phyloP scores from a whole-genome alignment of 371 early-diverging fungal genomes.

The Rhizomucor miehei region DNA sequence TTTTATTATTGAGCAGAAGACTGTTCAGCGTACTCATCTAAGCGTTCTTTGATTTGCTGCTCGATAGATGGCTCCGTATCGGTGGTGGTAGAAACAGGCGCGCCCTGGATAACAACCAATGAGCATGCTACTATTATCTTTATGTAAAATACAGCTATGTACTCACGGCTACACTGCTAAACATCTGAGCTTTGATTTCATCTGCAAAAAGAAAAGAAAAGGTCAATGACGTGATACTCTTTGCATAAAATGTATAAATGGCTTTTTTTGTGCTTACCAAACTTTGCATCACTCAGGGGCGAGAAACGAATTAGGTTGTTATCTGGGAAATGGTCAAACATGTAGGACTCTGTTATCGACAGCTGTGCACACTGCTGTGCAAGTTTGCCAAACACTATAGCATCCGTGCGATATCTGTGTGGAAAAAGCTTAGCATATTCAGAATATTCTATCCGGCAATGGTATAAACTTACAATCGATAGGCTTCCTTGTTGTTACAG shows the following conservation, averaged over 20 bases:
- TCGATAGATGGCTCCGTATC: no score
- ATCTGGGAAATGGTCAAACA: slow-evolving; percentile 62
- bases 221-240: background rate
- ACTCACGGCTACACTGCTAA: slow-evolving; percentile 17
- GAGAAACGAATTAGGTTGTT: slow-evolving; percentile 61
- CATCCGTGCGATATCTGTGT: slow-evolving; percentile 63
- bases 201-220: slow-evolving; percentile 18
- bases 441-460: no score
- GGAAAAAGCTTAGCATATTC: no score
- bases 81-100: no score
- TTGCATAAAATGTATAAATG: background rate
- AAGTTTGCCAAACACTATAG: slow-evolving; percentile 64
- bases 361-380: slow-evolving; percentile 81
- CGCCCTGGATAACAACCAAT: no score
- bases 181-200: slow-evolving; percentile 47
- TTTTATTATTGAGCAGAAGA: no score
- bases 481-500: slow-evolving; percentile 74
- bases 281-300: slow-evolving; percentile 52
- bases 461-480: slow-evolving; percentile 56
- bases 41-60: no score
- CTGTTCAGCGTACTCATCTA: no score
- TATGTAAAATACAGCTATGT: no score
- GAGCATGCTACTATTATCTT: no score
- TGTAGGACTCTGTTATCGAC: slow-evolving; percentile 67
- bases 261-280: slow-evolving; percentile 50